These are phyloP conservation scores for Colletotrichum euphorbiae DNA, from an alignment of 2,329 filamentous ascomycete species.

Conservation along the genomic window DNA sequence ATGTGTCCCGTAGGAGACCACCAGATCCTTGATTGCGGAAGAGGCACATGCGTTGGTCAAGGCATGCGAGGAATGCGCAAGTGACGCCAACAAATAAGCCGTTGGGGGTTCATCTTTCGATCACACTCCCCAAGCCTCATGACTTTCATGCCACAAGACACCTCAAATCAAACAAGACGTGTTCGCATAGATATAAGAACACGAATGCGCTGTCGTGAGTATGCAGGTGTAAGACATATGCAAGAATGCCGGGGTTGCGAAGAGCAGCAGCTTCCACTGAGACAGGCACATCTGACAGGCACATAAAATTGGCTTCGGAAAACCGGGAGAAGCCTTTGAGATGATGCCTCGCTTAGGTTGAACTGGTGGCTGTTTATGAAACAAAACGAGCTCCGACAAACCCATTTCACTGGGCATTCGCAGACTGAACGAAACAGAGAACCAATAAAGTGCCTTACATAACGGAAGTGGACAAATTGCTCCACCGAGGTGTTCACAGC, in stretches of 20 bases:
- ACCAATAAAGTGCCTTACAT: background rate
- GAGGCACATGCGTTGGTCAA: constrained; percentile 4
- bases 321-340: background rate
- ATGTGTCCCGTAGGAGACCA: constrained; percentile 19
- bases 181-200: constrained; percentile 6
- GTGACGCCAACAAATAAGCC: constrained; percentile 9
- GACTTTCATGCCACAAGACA: background rate
- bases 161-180: background rate
- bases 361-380: constrained; percentile 21
- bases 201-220: background rate
- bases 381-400: background rate
- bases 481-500: too few relatives aligned
- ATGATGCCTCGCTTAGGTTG: constrained; percentile 8
- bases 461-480: too few relatives aligned
- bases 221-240: constrained; percentile 15
- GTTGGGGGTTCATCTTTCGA: background rate
- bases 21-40: constrained; percentile 11
- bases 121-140: background rate
- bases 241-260: background rate
- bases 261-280: background rate
- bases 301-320: constrained; percentile 6
- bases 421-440: constrained; percentile 12
- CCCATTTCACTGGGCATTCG: background rate
- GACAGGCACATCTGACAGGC: constrained; percentile 7
- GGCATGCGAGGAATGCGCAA: background rate